A percentile compares a stretch with the other conserved stretches of the same genome.
These are phyloP conservation scores for Ceratocystis diversiconidia DNA, from an alignment of 2,329 filamentous ascomycete genomes.

Conservation along the genomic window DNA sequence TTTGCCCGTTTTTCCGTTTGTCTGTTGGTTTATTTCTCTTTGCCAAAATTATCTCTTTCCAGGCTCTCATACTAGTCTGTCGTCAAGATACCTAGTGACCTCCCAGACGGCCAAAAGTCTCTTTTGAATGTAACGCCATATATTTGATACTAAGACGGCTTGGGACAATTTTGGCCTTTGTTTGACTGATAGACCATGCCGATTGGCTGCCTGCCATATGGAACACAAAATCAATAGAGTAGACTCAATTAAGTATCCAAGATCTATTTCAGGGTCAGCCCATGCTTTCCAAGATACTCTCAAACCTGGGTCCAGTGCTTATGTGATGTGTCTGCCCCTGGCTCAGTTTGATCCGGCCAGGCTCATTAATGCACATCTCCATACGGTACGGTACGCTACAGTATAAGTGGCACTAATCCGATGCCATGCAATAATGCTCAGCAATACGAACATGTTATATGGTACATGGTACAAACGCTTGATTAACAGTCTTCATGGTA, in stretches of 20 bases:
- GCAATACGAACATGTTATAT: neutral
- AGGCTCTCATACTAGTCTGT: no score
- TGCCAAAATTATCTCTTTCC: no score
- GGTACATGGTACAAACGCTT: neutral
- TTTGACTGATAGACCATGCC: neutral
- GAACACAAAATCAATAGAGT: neutral
- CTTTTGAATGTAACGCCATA: neutral
- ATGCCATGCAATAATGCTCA: neutral
- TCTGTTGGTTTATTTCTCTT: no score
- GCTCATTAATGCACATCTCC: no score
- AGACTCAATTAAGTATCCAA: neutral
- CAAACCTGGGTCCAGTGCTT: neutral
- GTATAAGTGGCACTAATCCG: neutral
- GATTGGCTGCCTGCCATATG: neutral
- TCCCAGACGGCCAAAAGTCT: neutral
- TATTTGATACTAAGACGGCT: neutral
- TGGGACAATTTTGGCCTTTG: neutral
- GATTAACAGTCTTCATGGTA: neutral
- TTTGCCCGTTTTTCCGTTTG: no score
- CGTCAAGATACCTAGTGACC: neutral
- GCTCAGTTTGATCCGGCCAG: no score
- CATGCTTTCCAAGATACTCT: neutral
- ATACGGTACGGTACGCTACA: no score
- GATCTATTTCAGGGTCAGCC: neutral
- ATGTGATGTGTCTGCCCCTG: no score